Evolutionary conservation across 2,329 filamentous ascomycete species (phyloP).

Genomic region (Colletotrichum brevisporum): DNA sequence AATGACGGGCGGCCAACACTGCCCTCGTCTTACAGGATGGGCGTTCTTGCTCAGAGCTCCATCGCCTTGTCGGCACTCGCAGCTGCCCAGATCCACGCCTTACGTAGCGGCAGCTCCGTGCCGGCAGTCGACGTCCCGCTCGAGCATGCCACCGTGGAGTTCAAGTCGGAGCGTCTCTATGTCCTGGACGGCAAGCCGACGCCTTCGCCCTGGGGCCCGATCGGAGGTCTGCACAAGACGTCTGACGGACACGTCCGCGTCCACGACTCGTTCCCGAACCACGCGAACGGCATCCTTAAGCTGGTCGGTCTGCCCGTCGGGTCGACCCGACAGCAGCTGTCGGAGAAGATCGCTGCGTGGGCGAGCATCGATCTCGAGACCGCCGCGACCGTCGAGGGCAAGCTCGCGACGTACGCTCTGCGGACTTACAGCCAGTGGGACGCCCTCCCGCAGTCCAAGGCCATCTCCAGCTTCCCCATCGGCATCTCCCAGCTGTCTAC

Average conservation of each 20-base stretch:
- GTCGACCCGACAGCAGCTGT: slow-evolving; percentile 56
- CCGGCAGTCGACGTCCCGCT: slow-evolving; percentile 59
- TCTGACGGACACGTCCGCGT: slow-evolving; percentile 67
- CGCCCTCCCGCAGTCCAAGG: slow-evolving; percentile 58
- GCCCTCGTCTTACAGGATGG: slow-evolving; percentile 69
- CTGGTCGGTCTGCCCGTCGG: slow-evolving; percentile 56
- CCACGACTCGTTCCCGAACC: slow-evolving; percentile 68
- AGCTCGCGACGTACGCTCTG: slow-evolving; percentile 63
- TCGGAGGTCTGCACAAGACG: slow-evolving; percentile 67
- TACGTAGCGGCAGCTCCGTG: slow-evolving; percentile 47
- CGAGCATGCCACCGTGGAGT: slow-evolving; percentile 65
- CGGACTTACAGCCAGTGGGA: slow-evolving; percentile 68
- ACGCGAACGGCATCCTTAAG: slow-evolving; percentile 58
- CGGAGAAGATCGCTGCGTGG: slow-evolving; percentile 55
- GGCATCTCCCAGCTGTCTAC: slow-evolving; percentile 52
- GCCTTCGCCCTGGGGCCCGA: slow-evolving; percentile 53
- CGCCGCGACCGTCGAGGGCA: slow-evolving; percentile 54
- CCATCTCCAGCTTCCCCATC: slow-evolving; percentile 62
- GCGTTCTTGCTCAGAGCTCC: slow-evolving; percentile 64
- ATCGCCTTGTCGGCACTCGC: slow-evolving; percentile 66
- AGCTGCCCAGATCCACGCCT: slow-evolving; percentile 61
- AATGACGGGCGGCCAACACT: neutral
- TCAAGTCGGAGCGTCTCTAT: slow-evolving; percentile 66
- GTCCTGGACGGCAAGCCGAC: slow-evolving; percentile 54
- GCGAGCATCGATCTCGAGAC: slow-evolving; percentile 63